Evolutionary conservation across 73 alveolate genomes (phyloP), one percentile per base, ranked within the genome.

Genomic region (Paraurostyla sp.): DNA sequence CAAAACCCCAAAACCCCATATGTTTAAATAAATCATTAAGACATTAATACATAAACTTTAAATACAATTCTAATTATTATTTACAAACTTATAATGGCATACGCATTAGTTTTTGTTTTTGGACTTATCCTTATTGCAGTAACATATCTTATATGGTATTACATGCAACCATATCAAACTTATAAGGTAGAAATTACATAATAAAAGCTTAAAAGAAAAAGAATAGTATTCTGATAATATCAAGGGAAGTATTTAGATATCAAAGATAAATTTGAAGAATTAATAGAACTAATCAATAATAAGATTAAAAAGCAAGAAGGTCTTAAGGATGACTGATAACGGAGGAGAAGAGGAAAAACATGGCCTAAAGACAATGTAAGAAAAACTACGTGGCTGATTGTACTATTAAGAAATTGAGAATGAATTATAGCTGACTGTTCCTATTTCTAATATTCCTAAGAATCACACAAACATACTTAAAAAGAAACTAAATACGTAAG

Each of bases 121-220:
- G 87, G 87, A 4, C 33, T 75, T 2, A 51, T 48, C 3, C 32
- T 50, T 23, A 48, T 48, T 18, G 58, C 62, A 43, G 65, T 46
- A 7, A n/a, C 84, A 38, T 69, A 69, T 69, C 38, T 69, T 9
- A 35, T 41, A 18, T 69, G 58, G 58, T 69, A 69, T 23, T 69
- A 41, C 84, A 41, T 69, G 65, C 41, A 75, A 33, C 75, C 87
- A 49, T 48, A 20, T 23, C 25, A 75, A 22, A 49, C 25, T 40
- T 75, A 43, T 43, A 75, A 49, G 27, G 87, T 50, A 15, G 87
- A 49, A 3, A 49, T 43, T 9, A 20, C 87, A 16, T 23, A 46
- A 49, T 0, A 75, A n/a, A 48, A 48, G 51, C 42, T 48, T 7
- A 18, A 43, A 4, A 6, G 20, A 22, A 69, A 18, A 25, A 41